Evolutionary conservation across 164 flowering plant genomes (phyloP).

Genomic region (Magnolia officinalis): DNA sequence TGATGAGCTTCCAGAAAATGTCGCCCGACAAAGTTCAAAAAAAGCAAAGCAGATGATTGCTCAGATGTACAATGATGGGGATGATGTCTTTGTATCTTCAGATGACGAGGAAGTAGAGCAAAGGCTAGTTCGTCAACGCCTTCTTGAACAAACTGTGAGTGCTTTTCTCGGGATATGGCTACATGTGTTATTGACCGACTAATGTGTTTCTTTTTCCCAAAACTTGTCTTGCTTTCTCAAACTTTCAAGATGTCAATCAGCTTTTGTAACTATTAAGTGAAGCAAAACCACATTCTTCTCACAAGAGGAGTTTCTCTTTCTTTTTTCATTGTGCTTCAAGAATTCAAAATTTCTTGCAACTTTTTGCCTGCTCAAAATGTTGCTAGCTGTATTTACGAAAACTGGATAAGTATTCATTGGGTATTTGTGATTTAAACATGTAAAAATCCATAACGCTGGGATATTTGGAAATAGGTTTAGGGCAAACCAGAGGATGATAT

Average conservation of each 20-base stretch:
- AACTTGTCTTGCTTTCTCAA: background rate
- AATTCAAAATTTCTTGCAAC: background rate
- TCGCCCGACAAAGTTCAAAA: conserved; percentile 37
- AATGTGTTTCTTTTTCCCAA: background rate
- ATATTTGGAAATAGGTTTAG: background rate
- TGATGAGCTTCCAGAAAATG: conserved; percentile 22
- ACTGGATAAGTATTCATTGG: background rate
- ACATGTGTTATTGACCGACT: background rate
- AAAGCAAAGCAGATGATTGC: conserved; percentile 69
- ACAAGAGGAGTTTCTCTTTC: background rate
- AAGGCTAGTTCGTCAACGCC: conserved; percentile 34
- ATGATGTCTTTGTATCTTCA: conserved; percentile 65
- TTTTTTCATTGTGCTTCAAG: background rate
- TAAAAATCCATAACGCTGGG: background rate
- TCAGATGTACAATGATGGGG: conserved; percentile 65
- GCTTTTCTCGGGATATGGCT: background rate
- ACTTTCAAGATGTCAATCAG: background rate
- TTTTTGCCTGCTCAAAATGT: background rate
- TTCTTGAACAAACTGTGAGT: conserved; percentile 66
- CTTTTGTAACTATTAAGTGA: background rate
- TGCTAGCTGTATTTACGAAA: background rate
- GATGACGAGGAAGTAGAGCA: conserved; percentile 80
- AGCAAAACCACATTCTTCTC: background rate
- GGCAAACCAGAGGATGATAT: background rate
- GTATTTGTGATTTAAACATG: background rate